Evolutionary conservation across 83 land plant species (phyloP).

Genomic region (Isoetes engelmannii): DNA sequence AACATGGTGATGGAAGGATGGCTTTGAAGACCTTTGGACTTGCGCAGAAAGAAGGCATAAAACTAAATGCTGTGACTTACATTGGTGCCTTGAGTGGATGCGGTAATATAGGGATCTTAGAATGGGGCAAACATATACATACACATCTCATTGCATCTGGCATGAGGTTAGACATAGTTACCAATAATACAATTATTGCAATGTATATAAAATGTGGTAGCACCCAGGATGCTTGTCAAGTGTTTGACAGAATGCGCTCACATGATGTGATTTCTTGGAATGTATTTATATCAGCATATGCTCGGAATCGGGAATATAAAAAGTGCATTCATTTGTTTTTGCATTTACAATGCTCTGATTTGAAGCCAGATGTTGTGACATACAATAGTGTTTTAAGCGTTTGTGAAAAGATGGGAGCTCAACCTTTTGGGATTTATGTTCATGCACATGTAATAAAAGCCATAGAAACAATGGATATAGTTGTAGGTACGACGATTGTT

Average conservation of each 20-base stretch:
- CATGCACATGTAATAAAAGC: neutral
- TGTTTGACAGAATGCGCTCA: neutral
- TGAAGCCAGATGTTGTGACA: neutral
- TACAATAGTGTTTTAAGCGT: neutral
- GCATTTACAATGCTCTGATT: neutral
- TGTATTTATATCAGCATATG: neutral
- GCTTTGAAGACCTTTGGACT: too few species aligned
- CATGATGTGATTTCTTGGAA: slow-evolving; percentile 4
- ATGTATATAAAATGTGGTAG: neutral
- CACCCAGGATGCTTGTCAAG: neutral
- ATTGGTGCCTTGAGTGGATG: neutral
- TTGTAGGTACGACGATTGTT: neutral
- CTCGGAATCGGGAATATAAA: neutral
- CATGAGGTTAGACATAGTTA: neutral
- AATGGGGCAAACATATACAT: neutral
- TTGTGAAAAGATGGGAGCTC: neutral
- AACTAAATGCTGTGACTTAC: neutral
- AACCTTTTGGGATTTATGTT: neutral
- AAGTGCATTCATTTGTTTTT: neutral
- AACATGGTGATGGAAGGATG: too few species aligned
- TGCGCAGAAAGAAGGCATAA: too few species aligned
- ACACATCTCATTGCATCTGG: neutral
- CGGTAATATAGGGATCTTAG: neutral
- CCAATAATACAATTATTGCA: neutral
- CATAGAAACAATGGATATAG: neutral